Percentiles rank a stretch among this genome's conserved stretches.
These are phyloP conservation scores for Trichoderma sp. DNA, from an alignment of 2,329 filamentous ascomycete species.

Conservation along the genomic window DNA sequence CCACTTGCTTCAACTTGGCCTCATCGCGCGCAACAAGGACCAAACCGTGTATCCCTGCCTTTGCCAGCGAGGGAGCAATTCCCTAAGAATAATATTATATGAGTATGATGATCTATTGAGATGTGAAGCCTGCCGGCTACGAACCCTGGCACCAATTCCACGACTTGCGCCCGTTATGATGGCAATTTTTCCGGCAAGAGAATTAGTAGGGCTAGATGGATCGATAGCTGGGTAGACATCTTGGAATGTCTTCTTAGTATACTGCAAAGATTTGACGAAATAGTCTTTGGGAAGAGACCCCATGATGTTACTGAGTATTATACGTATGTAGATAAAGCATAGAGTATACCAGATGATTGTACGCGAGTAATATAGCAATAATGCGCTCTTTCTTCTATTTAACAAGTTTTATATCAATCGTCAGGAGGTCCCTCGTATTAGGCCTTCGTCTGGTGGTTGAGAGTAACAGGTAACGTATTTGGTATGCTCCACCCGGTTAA, in stretches of 20 bases:
- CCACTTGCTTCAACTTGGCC: slow-evolving; percentile 1
- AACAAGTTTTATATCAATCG: neutral
- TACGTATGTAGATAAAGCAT: neutral
- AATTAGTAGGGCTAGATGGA: neutral
- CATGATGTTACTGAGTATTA: neutral
- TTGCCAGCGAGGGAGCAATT: neutral
- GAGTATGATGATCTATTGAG: neutral
- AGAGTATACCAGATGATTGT: neutral
- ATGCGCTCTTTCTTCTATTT: neutral
- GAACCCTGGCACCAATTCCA: slow-evolving; percentile 1
- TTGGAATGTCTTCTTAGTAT: neutral
- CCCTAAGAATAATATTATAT: neutral
- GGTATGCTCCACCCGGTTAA: too few species aligned
- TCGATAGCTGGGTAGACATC: slow-evolving; percentile 1
- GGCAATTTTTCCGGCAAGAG: slow-evolving; percentile 1
- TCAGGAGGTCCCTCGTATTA: too few species aligned
- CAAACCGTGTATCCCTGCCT: neutral
- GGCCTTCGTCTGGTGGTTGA: too few species aligned
- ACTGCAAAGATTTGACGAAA: neutral
- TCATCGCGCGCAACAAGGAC: slow-evolving; percentile 12
- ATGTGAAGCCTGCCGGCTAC: neutral
- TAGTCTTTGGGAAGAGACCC: neutral
- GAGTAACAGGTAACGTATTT: too few species aligned
- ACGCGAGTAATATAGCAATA: neutral
- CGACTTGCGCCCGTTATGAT: slow-evolving; percentile 3